A percentile compares a stretch with the other conserved stretches of the same genome.
Conservation (phyloP, 2,329 filamentous ascomycete genomes). For the Gaeumannomyces sp. region DNA sequence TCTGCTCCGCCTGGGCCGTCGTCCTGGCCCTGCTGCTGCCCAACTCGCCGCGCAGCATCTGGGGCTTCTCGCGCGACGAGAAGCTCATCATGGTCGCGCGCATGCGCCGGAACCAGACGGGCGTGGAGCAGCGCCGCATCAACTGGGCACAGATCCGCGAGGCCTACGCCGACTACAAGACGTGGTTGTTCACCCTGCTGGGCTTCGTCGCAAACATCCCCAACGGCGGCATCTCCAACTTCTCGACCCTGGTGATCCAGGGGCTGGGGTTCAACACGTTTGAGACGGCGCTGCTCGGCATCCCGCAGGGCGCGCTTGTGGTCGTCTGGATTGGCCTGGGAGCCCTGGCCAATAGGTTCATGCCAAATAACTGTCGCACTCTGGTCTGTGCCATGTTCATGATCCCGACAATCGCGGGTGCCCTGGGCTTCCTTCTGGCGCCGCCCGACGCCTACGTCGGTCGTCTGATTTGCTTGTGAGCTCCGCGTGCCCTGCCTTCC, state of each 20-base stretch:
- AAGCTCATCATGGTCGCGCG: conserved; percentile 49
- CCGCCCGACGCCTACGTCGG: conserved; percentile 42
- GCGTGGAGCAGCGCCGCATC: conserved; percentile 49
- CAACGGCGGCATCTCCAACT: conserved; percentile 56
- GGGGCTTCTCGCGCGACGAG: conserved; percentile 43
- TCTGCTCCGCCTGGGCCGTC: conserved; percentile 55
- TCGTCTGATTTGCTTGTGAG: conserved; percentile 47
- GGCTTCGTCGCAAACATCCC: conserved; percentile 47
- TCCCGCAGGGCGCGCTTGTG: conserved; percentile 31
- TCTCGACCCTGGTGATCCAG: conserved; percentile 53
- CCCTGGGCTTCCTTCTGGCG: conserved; percentile 51
- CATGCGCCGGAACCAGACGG: conserved; percentile 51
- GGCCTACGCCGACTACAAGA: conserved; percentile 51
- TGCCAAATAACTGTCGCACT: conserved; percentile 42
- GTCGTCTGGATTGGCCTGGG: conserved; percentile 35
- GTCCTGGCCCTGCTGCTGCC: conserved; percentile 51
- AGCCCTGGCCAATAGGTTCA: conserved; percentile 29
- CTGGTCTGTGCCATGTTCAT: conserved; percentile 50
- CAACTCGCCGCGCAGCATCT: conserved; percentile 49
- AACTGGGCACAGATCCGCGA: conserved; percentile 50
- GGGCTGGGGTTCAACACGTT: conserved; percentile 46
- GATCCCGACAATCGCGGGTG: conserved; percentile 52
- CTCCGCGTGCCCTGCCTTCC: background rate
- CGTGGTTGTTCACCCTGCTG: conserved; percentile 51
- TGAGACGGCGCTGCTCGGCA: conserved; percentile 30